Base-by-base conservation (phyloP, 441 rosid genomes). In the Gossypium aridum region DNA sequence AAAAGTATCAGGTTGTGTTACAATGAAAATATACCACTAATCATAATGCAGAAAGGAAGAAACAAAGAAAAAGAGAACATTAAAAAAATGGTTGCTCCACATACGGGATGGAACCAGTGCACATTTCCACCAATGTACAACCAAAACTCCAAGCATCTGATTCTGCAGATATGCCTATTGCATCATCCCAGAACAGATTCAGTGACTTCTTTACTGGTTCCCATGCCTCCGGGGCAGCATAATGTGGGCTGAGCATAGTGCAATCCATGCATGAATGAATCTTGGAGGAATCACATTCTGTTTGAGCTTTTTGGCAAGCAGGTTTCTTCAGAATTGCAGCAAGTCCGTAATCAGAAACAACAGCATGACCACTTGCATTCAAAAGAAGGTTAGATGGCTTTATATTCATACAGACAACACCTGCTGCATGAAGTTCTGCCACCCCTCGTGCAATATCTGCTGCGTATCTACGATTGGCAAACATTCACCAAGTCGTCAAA, bases 71-170 rank as follows among this genome's bases (percentile, higher is more conserved):
- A 43, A 22, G 45, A 78, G n/a, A 78, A 43, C 20, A 68, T 5
- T 78, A 70, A 0, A 57, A 70, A 76, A 37, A 49, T 72, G 68
- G 75, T 73, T 56, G 79, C 47, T 79, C 78, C 82, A 90, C 98
- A 75, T 94, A 96, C 98, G 98, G 99, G 55, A 85, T 89, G 80
- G 92, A 91, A 74, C 98, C 99, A 55, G 99, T 96, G 90, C 99
- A 96, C 98, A 96, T 96, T 85, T 96, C 98, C 78, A 96, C 98
- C 87, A 96, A 84, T 51, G 99, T 92, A 79, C 99, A 96, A 72
- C 98, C 98, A 83, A 96, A 96, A 85, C 98, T 94, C 99, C 98
- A 96, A 51, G 99, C 97, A 87, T 96, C 99, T 34, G 98, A 93
- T 75, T 94, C 98, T 22, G 85, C 85, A 51, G 97, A 93, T 83